Conservation (phyloP, 176 grass and related monocot species). For the Rhynchospora tenuis region DNA sequence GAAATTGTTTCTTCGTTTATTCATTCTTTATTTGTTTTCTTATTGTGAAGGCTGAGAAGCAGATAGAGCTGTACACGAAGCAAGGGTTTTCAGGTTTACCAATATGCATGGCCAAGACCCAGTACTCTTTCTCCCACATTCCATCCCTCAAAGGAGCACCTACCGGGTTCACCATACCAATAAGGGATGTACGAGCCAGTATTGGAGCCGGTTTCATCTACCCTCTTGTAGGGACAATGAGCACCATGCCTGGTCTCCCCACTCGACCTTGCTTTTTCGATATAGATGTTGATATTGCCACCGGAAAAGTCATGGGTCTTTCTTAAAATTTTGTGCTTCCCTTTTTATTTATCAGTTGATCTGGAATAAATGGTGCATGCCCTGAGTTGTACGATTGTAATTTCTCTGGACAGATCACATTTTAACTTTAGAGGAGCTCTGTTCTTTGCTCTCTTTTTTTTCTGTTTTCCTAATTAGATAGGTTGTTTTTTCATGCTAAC, state of each 20-base stretch:
- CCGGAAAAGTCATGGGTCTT: conserved; percentile 64
- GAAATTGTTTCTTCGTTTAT: neutral
- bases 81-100: conserved; percentile 92
- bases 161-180: conserved; percentile 54
- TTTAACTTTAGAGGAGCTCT: neutral
- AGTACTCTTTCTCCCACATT: conserved; percentile 91
- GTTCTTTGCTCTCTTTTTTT: neutral
- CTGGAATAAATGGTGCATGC: neutral
- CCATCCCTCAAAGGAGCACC: conserved; percentile 76
- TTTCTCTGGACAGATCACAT: neutral
- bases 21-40: conserved; percentile 2
- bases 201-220: conserved; percentile 95
- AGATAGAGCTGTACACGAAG: conserved; percentile 91
- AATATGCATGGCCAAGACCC: conserved; percentile 97
- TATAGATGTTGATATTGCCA: conserved; percentile 71
- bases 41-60: conserved; percentile 62
- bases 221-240: conserved; percentile 89
- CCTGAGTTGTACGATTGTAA: neutral
- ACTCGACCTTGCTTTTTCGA: conserved; percentile 94
- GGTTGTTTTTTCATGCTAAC: neutral
- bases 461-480: neutral
- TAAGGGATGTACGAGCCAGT: conserved; percentile 84
- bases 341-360: neutral
- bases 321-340: conserved; percentile 30
- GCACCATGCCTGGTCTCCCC: conserved; percentile 91